Conservation (phyloP, 2,329 filamentous ascomycete species). For the Verticillium longisporum region DNA sequence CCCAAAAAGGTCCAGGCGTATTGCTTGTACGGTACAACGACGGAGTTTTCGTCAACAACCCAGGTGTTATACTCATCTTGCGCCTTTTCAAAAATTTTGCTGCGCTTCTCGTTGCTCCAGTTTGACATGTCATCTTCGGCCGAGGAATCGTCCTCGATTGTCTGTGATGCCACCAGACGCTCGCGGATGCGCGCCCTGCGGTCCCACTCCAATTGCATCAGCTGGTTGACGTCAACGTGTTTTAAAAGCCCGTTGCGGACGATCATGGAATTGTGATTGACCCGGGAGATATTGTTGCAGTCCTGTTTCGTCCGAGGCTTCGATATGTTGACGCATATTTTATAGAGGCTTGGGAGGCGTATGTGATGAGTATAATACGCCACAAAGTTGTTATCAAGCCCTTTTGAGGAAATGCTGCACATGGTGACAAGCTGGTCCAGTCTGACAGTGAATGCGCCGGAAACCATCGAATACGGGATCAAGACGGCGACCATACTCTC, state of each 20-base stretch:
- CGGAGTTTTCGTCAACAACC: neutral
- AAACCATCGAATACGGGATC: neutral
- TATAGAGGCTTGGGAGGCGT: neutral
- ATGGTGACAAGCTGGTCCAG: neutral
- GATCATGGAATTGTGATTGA: too few relatives aligned
- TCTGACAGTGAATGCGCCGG: neutral
- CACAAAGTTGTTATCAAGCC: neutral
- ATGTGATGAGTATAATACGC: too few relatives aligned
- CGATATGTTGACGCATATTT: too few relatives aligned
- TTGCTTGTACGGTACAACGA: neutral
- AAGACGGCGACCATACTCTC: neutral
- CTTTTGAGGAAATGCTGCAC: neutral
- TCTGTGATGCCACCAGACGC: too few relatives aligned
- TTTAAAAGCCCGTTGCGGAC: too few relatives aligned
- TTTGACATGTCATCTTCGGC: neutral
- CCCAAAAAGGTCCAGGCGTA: conserved; percentile 1
- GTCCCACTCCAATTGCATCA: too few relatives aligned
- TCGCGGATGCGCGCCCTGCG: too few relatives aligned
- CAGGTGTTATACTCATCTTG: neutral
- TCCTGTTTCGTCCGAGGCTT: too few relatives aligned
- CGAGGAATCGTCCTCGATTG: too few relatives aligned
- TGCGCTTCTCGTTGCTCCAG: neutral
- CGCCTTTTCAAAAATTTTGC: neutral
- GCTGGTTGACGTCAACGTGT: too few relatives aligned
- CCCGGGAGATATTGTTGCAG: too few relatives aligned